These are phyloP conservation scores for Cucumis cinereus DNA, from an alignment of 306 rosid genomes.

Conservation along the genomic window DNA sequence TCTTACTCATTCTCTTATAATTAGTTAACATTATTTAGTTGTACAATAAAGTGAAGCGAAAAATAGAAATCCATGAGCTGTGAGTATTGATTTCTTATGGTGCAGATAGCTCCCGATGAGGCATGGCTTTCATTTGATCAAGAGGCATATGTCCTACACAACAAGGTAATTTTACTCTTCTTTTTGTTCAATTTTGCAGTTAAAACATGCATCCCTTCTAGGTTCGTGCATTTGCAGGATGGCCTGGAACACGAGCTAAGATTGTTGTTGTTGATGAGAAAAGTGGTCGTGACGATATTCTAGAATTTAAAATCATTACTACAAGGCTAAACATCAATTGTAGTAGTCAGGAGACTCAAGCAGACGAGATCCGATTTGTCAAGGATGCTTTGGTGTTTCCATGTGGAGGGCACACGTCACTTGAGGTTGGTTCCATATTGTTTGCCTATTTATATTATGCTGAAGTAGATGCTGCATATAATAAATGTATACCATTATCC, in stretches of 20 bases:
- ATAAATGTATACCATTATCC: not conserved
- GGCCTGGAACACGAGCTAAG: slow-evolving; percentile 93
- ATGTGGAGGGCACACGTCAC: slow-evolving; percentile 34
- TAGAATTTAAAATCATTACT: slow-evolving; percentile 69
- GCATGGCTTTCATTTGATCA: slow-evolving; percentile 68
- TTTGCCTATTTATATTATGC: not conserved
- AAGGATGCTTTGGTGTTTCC: slow-evolving; percentile 61
- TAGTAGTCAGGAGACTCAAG: slow-evolving; percentile 27
- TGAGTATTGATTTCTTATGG: not conserved
- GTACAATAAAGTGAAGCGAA: not conserved
- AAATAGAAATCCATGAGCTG: not conserved
- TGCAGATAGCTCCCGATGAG: slow-evolving; percentile 69
- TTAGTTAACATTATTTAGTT: not conserved
- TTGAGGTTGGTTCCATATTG: slow-evolving; percentile 45
- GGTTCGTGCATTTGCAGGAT: slow-evolving; percentile 98
- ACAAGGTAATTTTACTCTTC: slow-evolving; percentile 54
- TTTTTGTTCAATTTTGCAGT: slow-evolving; percentile 19
- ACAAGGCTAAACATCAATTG: slow-evolving; percentile 38
- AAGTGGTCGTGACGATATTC: slow-evolving; percentile 29
- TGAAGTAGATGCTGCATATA: not conserved
- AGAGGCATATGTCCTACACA: slow-evolving; percentile 64
- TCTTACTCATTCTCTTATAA: not conserved
- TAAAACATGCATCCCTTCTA: slow-evolving; percentile 42
- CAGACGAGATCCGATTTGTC: slow-evolving; percentile 33
- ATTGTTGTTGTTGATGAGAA: slow-evolving; percentile 31